Evolutionary conservation across 2,329 filamentous ascomycete genomes (phyloP).

Genomic region (Aspergillus eucalypticola): DNA sequence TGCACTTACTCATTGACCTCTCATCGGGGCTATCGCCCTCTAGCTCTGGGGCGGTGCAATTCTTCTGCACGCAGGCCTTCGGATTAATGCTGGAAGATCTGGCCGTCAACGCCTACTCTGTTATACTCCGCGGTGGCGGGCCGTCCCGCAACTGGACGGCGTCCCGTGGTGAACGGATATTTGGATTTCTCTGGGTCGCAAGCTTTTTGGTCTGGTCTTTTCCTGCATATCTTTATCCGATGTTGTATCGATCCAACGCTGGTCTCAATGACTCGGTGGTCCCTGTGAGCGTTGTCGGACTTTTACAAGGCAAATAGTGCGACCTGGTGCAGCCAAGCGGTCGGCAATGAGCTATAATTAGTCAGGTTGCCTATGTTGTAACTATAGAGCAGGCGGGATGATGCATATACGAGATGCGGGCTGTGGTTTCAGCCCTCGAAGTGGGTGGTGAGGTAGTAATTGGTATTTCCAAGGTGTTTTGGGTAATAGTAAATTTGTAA

Average conservation of each 20-base stretch:
- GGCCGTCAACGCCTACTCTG: background rate
- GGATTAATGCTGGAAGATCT: slow-evolving; percentile 6
- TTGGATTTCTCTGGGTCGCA: slow-evolving; percentile 10
- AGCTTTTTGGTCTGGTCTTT: slow-evolving; percentile 7
- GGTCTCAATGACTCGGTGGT: slow-evolving; percentile 5
- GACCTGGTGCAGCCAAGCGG: no score
- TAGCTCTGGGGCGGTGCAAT: slow-evolving; percentile 1
- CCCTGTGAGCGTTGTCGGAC: slow-evolving; percentile 1
- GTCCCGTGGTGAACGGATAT: background rate
- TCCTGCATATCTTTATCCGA: slow-evolving; percentile 10
- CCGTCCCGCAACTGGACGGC: background rate
- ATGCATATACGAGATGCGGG: no score
- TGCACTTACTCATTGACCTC: slow-evolving; percentile 10
- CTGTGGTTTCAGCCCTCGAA: no score
- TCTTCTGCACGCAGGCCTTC: slow-evolving; percentile 6
- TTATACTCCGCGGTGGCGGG: background rate
- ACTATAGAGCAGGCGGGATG: no score
- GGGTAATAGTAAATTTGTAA: no score
- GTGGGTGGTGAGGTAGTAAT: no score
- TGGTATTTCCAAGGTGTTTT: no score
- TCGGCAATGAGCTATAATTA: no score
- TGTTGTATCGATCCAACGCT: slow-evolving; percentile 1
- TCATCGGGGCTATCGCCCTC: slow-evolving; percentile 3
- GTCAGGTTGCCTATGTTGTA: no score
- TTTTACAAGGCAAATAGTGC: background rate